Evolutionary conservation across 108 stramenopile species (phyloP).

Genomic region (Fistulifera pelliculosa): DNA sequence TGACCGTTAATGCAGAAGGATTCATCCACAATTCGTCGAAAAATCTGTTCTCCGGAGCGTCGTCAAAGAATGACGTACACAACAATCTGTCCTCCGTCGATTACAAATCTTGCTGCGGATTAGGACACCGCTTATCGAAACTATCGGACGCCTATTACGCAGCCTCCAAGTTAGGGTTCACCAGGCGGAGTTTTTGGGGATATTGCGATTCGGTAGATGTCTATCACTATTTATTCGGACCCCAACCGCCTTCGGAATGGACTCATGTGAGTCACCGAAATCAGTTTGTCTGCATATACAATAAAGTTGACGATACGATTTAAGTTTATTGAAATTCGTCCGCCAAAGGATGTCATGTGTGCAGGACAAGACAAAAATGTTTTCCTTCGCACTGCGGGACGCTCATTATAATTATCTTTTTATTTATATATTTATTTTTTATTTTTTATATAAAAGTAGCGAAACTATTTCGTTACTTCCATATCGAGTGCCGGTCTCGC

Average conservation of each 20-base stretch:
- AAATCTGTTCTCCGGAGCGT: too few species aligned
- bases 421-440: too few species aligned
- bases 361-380: conserved; percentile 10
- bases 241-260: conserved; percentile 2
- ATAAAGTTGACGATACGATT: not conserved
- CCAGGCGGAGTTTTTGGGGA: conserved; percentile 5
- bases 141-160: conserved; percentile 4
- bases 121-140: conserved; percentile 4
- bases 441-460: too few species aligned
- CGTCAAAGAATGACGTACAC: too few species aligned
- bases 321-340: not conserved
- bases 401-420: too few species aligned
- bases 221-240: conserved; percentile 2
- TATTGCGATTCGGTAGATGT: conserved; percentile 5
- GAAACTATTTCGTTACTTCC: too few species aligned
- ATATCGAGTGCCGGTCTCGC: too few species aligned
- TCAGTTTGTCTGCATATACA: not conserved
- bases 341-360: conserved; percentile 10
- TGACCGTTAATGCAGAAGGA: too few species aligned
- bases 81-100: conserved; percentile 1
- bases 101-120: conserved; percentile 8
- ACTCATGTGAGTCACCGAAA: not conserved
- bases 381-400: too few species aligned
- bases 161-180: not conserved
- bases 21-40: too few species aligned